Evolutionary conservation across 2,329 filamentous ascomycete species (phyloP).

Genomic region (Aureobasidium namibiae): DNA sequence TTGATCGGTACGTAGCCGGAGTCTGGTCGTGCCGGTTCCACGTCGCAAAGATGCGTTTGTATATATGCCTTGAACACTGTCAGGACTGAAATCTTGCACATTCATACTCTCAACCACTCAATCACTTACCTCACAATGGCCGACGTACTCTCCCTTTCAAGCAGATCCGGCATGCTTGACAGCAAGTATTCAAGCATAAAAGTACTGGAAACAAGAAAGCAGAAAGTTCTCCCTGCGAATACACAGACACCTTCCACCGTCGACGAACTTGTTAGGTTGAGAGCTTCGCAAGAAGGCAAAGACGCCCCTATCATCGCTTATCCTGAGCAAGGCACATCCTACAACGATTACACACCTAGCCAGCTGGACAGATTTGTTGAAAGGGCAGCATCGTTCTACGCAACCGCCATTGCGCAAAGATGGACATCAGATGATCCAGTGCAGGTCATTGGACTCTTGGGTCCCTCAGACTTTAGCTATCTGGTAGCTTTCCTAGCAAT

Average conservation of each 20-base stretch:
- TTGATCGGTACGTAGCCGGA: no score
- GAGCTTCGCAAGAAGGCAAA: not conserved
- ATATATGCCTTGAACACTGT: not conserved
- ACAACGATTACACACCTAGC: constrained; percentile 18
- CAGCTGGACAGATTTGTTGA: constrained; percentile 18
- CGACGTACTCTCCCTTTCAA: not conserved
- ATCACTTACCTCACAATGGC: not conserved
- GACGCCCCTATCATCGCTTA: constrained; percentile 18
- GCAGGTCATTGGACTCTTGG: constrained; percentile 40
- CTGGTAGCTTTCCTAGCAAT: constrained; percentile 45
- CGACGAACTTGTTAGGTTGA: not conserved
- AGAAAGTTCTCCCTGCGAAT: not conserved
- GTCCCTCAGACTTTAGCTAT: constrained; percentile 45
- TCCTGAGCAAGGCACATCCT: constrained; percentile 17
- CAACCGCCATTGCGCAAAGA: constrained; percentile 16
- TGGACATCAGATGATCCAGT: constrained; percentile 16
- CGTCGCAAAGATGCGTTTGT: not conserved
- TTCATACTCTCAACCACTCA: not conserved
- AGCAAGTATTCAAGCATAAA: not conserved
- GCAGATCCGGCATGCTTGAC: not conserved
- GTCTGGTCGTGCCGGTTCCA: not conserved
- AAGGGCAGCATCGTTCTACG: constrained; percentile 17
- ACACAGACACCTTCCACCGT: not conserved
- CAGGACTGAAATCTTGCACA: not conserved
- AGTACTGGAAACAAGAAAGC: not conserved